Evolutionary conservation across 78 protist species (phyloP).

Genomic region (Mastigamoeba balamuthi): DNA sequence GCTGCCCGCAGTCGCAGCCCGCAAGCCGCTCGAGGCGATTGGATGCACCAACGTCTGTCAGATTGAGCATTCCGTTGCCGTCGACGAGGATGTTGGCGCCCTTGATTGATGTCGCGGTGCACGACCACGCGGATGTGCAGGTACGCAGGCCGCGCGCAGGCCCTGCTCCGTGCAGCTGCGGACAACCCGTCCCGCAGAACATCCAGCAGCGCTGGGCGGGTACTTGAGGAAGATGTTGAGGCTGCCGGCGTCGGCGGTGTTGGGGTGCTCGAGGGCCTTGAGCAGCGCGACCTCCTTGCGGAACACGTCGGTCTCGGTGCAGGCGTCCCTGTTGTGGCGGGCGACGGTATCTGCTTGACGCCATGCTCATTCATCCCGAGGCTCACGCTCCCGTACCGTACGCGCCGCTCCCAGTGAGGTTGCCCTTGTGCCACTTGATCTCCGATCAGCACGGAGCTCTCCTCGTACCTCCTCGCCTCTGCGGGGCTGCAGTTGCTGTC

Average conservation of each 20-base stretch:
- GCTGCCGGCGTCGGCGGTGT: constrained; percentile 40
- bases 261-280: constrained; percentile 43
- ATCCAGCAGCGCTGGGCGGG: constrained; percentile 63
- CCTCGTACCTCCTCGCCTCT: too few species aligned
- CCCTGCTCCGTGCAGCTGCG: constrained; percentile 44
- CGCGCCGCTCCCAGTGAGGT: constrained; percentile 55
- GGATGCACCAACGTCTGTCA: constrained; percentile 60
- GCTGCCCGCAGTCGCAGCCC: neutral
- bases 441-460: too few species aligned
- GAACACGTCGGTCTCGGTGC: neutral
- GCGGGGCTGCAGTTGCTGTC: too few species aligned
- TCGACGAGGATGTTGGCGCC: constrained; percentile 69
- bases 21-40: constrained; percentile 5
- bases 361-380: constrained; percentile 52
- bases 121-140: constrained; percentile 50
- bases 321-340: too few species aligned
- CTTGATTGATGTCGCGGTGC: too few species aligned
- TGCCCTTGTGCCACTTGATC: constrained; percentile 61
- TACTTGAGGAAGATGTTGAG: constrained; percentile 57
- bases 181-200: constrained; percentile 44
- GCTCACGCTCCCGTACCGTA: constrained; percentile 54
- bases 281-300: constrained; percentile 44
- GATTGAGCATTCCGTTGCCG: constrained; percentile 48
- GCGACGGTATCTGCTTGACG: constrained; percentile 29
- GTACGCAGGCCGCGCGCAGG: constrained; percentile 43